Conservation (phyloP, 495 filamentous ascomycete species). For the Penicillium paradoxum region DNA sequence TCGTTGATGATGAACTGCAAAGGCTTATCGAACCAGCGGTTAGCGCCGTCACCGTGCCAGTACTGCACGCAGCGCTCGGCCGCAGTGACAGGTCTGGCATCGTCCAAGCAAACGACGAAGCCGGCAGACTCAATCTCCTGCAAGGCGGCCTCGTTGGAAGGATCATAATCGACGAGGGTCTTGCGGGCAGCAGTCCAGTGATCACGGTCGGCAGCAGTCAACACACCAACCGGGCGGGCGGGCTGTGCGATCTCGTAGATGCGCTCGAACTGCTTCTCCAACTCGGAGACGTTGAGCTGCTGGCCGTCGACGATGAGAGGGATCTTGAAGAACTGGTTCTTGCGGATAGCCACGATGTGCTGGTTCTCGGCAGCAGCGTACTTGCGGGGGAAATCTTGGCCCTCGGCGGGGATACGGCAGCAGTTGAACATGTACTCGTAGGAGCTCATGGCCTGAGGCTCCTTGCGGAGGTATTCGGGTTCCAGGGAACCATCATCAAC, state of each 20-base stretch:
- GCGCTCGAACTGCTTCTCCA: constrained; percentile 80
- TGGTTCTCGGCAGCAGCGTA: constrained; percentile 68
- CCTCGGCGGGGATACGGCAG: constrained; percentile 78
- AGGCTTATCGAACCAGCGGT: constrained; percentile 98
- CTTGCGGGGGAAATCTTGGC: constrained; percentile 79
- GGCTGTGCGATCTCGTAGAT: constrained; percentile 74
- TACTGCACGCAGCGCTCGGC: constrained; percentile 94
- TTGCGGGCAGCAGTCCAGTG: constrained; percentile 84
- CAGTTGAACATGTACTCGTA: constrained; percentile 99
- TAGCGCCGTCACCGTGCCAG: constrained; percentile 95
- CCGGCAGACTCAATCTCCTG: constrained; percentile 83
- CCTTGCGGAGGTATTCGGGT: constrained; percentile 96
- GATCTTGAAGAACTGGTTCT: constrained; percentile 96
- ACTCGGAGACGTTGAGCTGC: constrained; percentile 78
- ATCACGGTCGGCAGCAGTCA: constrained; percentile 91
- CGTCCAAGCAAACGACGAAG: constrained; percentile 92
- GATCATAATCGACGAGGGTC: constrained; percentile 65
- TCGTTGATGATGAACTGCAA: constrained; percentile 97
- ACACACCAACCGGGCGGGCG: constrained; percentile 69
- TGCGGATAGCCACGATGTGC: constrained; percentile 83
- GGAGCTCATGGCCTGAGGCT: constrained; percentile 93
- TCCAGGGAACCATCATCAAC: constrained; percentile 81
- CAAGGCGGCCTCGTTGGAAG: constrained; percentile 70
- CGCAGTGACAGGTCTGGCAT: constrained; percentile 85
- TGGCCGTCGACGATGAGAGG: constrained; percentile 68